Percentiles rank a stretch among this genome's conserved stretches.
Evolutionary conservation across 1,139 yeast genomes (phyloP).

Genomic region (Yamadazyma pseudoaaseri): DNA sequence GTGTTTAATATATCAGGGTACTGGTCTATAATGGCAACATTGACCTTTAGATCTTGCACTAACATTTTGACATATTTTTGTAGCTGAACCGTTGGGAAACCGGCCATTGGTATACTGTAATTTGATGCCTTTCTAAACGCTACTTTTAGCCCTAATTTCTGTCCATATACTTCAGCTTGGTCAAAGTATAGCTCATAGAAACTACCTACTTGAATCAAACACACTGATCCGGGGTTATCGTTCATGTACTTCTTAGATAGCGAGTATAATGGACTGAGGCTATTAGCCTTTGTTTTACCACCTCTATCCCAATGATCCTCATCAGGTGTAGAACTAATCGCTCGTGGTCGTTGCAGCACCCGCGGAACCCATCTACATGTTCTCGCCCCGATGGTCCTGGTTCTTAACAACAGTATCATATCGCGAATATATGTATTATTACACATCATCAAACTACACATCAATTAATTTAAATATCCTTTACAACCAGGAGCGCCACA

Average conservation of each 20-base stretch:
- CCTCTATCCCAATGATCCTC: conserved; percentile 40
- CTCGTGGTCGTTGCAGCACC: not conserved
- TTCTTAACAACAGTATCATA: too few relatives aligned
- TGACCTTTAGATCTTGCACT: conserved; percentile 65
- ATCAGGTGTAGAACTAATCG: not conserved
- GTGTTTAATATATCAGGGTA: conserved; percentile 20
- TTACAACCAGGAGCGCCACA: conserved; percentile 96
- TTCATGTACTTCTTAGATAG: conserved; percentile 35
- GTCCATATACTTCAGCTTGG: conserved; percentile 76
- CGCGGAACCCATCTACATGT: too few relatives aligned
- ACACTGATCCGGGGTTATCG: conserved; percentile 61
- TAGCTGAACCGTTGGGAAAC: conserved; percentile 75
- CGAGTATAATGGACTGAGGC: conserved; percentile 38
- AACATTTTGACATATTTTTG: conserved; percentile 71
- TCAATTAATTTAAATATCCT: conserved; percentile 82
- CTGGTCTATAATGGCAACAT: conserved; percentile 84
- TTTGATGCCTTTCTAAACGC: conserved; percentile 40
- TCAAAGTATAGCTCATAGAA: conserved; percentile 89
- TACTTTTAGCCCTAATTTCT: conserved; percentile 60
- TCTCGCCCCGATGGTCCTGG: too few relatives aligned
- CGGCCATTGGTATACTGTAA: conserved; percentile 77
- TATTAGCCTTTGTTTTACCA: conserved; percentile 29
- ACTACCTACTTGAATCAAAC: conserved; percentile 83
- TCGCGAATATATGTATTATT: too few relatives aligned
- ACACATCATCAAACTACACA: too few relatives aligned